Base-by-base conservation (phyloP, 495 filamentous ascomycete genomes). In the Trichoderma parareesei region DNA sequence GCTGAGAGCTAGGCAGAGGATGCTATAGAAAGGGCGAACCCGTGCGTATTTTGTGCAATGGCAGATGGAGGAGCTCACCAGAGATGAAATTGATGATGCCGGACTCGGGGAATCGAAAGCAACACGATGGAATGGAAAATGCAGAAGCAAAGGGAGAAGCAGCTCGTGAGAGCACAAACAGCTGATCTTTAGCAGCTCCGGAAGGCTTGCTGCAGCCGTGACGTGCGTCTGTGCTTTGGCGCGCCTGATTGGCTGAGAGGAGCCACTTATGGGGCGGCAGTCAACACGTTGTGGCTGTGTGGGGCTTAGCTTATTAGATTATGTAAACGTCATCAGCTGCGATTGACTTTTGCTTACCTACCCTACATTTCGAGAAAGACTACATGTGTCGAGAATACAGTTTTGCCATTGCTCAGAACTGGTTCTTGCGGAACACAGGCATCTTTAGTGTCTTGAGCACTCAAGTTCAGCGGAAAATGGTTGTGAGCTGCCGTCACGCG, bases 161-260 rank as follows among this genome's bases (percentile, higher is more conserved):
- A 35, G 53, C 53, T 57, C 27, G 27, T 13, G 40, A 57, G 9
- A 11, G 33, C 53, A 35, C 20, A 37, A 57, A 57, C 53, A 57
- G 53, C 53, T 57, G 53, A 57, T 57, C 53, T 57, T 37, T 33
- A 16, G 53, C 8, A 33, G 27, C 14, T 35, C 37, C 37, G 53
- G 53, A 57, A 37, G 53, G 48, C 11, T 16, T 57, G 53, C 53
- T 57, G 53, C 53, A 57, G 53, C 9, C 53, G 53, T 57, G 53
- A 57, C 53, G 53, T 57, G 53, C 53, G 53, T 57, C 11, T 35
- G 8, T 27, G 14, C 27, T 37, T 27, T 35, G 20, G 20, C 53
- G 53, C 53, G 53, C 37, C 53, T 57, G 53, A 57, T 57, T 57
- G 53, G 53, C 53, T 10, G 3, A 37, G 9, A 11, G 20, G 3